Percentiles rank a stretch among this genome's conserved stretches.
phyloP scores from a whole-genome alignment of 1,139 yeast genomes.

The Entelexis sorbosivorans region DNA sequence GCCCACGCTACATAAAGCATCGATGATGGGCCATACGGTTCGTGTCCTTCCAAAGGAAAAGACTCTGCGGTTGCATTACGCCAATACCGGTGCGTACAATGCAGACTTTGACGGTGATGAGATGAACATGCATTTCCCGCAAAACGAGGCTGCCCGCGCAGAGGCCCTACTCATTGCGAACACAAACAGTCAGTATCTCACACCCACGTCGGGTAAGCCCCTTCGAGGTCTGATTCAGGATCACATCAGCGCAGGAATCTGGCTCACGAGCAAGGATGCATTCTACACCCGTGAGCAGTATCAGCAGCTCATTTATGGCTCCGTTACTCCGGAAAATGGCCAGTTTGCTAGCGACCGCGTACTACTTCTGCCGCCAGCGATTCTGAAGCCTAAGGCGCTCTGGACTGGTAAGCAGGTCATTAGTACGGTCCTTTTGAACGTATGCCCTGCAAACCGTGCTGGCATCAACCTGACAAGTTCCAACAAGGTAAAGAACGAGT shows the following conservation, averaged over 20 bases:
- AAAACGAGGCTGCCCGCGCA: conserved; percentile 93
- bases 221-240: conserved; percentile 98
- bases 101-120: conserved; percentile 99
- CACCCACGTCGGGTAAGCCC: conserved; percentile 97
- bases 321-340: conserved; percentile 97
- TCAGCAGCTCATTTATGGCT: conserved; percentile 87
- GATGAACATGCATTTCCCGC: conserved; percentile 99
- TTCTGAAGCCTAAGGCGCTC: conserved; percentile 61
- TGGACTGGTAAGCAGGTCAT: conserved; percentile 99
- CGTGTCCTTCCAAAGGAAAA: conserved; percentile 95
- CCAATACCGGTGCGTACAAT: conserved; percentile 97
- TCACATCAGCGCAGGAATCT: conserved; percentile 97
- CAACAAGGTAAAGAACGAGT: conserved; percentile 86
- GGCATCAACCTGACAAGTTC: conserved; percentile 76
- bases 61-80: conserved; percentile 91
- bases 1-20: conserved; percentile 97
- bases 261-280: conserved; percentile 88
- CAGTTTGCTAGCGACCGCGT: conserved; percentile 63
- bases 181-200: conserved; percentile 91
- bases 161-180: conserved; percentile 93
- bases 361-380: conserved; percentile 78
- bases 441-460: conserved; percentile 76
- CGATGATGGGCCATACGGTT: conserved; percentile 99
- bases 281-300: conserved; percentile 85
- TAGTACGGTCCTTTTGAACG: conserved; percentile 71